Conservation (phyloP, 805 yeast species). For the Wickerhamomyces bisporus region DNA sequence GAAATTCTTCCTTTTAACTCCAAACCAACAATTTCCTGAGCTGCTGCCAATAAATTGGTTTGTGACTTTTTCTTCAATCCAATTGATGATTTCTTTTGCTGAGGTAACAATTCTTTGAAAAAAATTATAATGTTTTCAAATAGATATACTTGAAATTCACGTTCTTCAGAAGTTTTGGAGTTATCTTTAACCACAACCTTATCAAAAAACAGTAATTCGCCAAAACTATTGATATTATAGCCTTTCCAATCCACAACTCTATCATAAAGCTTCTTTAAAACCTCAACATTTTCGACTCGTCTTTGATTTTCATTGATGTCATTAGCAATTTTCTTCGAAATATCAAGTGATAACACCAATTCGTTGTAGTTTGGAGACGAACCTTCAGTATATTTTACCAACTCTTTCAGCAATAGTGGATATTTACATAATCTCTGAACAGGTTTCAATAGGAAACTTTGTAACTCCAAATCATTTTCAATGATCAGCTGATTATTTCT, state of each 20-base stretch:
- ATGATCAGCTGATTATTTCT: constrained; percentile 52
- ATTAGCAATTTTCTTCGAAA: constrained; percentile 79
- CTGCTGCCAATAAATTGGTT: constrained; percentile 13
- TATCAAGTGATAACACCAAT: constrained; percentile 60
- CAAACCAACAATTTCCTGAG: constrained; percentile 31
- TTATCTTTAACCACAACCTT: constrained; percentile 62
- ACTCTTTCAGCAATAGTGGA: constrained; percentile 74
- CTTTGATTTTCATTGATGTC: constrained; percentile 93
- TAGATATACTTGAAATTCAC: constrained; percentile 83
- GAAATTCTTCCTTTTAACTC: constrained; percentile 81
- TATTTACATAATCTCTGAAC: constrained; percentile 95
- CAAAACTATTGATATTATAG: constrained; percentile 70
- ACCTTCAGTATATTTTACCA: constrained; percentile 58
- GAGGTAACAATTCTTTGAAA: constrained; percentile 51
- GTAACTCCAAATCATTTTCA: constrained; percentile 85
- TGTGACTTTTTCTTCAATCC: constrained; percentile 37
- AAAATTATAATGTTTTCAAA: constrained; percentile 68
- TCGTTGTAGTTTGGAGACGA: constrained; percentile 57
- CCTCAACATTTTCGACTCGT: constrained; percentile 77
- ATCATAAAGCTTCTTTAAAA: constrained; percentile 60
- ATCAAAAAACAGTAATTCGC: constrained; percentile 77
- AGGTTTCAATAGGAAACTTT: constrained; percentile 85
- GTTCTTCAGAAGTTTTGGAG: constrained; percentile 51
- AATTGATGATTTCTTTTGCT: constrained; percentile 41
- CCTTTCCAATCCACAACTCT: constrained; percentile 93